Base-by-base conservation (phyloP, 805 yeast species). In the Suhomyces pyralidae region DNA sequence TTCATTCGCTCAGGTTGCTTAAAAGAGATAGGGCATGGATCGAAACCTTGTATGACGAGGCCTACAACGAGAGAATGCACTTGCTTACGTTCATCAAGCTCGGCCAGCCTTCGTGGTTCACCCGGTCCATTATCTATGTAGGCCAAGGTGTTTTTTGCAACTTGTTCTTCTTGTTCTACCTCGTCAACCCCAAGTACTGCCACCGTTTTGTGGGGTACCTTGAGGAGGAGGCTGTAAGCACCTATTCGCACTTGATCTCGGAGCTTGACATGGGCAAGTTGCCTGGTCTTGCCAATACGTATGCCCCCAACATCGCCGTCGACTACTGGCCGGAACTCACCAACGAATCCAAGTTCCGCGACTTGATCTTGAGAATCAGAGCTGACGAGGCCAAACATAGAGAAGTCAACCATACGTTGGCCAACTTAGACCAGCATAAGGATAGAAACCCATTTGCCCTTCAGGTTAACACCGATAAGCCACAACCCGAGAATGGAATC, bases 381-480 rank as follows among this genome's bases (percentile, higher is more conserved):
- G 92, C 92, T 1, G 92, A 86, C 61, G 92, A 86, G 66, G 85
- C 90, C 40, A 86, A 86, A 64, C 91, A 86, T 63, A 77, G 92
- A 66, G 92, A 86, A 62, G 91, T 86, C 26, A 86, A 86, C 68
- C 92, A 86, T 61, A 86, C 91, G 0, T 78, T 85, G 61, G 91
- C 88, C 12, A 85, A 85, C 60, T 75, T 86, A 59, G 65, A 74
- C 50, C 82, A 75, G 56, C 65, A 67, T 28, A 49, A 46, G 1
- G 90, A 86, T 63, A 76, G 90, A 60, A 86, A 86, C 62, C 92
- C 92, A 12, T 86, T 82, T 66, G 90, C 78, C 5, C 60, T 73
- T 58, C 52, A 81, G 38, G 62, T 81, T 46, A 67, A 73, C 30
- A 67, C 76, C 19, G 63, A 64, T 10, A 62, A 61, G 49, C 71